Evolutionary conservation across 1,139 yeast genomes (phyloP).

Genomic region (Candida dubliniensis): DNA sequence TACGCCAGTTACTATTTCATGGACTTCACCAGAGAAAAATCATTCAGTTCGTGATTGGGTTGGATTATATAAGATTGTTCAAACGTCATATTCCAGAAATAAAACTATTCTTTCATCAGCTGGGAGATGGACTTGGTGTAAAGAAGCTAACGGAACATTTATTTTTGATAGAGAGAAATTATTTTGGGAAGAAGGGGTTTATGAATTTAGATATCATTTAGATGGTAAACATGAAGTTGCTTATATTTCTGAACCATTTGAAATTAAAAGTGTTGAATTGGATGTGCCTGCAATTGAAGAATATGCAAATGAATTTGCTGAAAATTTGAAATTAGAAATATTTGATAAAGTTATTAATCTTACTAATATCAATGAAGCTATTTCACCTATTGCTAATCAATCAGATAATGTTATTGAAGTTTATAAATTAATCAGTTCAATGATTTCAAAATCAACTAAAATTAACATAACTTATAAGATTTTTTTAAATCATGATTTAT

Average conservation of each 20-base stretch:
- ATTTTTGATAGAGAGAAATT: conserved; percentile 52
- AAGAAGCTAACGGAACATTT: conserved; percentile 48
- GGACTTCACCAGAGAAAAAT: conserved; percentile 51
- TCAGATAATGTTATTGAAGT: conserved; percentile 32
- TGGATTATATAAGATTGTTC: conserved; percentile 69
- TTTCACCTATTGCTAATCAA: conserved; percentile 26
- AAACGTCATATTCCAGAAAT: conserved; percentile 58
- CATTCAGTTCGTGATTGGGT: conserved; percentile 66
- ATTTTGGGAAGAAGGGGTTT: conserved; percentile 71
- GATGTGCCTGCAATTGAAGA: conserved; percentile 32
- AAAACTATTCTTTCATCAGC: conserved; percentile 63
- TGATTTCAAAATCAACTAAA: conserved; percentile 40
- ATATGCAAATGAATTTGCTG: conserved; percentile 29
- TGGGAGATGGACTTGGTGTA: conserved; percentile 68
- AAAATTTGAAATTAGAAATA: conserved; percentile 27
- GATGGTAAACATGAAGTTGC: conserved; percentile 72
- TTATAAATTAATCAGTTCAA: conserved; percentile 33
- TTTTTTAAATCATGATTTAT: conserved; percentile 36
- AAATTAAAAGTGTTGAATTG: conserved; percentile 49
- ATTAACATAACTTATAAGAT: conserved; percentile 41
- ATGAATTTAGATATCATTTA: conserved; percentile 75
- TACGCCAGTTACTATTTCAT: conserved; percentile 53
- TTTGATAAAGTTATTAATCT: conserved; percentile 34
- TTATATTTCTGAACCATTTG: conserved; percentile 69
- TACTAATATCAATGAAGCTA: conserved; percentile 27